These are phyloP conservation scores for Pezicula neosporulosa DNA, from an alignment of 2,329 filamentous ascomycete genomes.

Conservation along the genomic window DNA sequence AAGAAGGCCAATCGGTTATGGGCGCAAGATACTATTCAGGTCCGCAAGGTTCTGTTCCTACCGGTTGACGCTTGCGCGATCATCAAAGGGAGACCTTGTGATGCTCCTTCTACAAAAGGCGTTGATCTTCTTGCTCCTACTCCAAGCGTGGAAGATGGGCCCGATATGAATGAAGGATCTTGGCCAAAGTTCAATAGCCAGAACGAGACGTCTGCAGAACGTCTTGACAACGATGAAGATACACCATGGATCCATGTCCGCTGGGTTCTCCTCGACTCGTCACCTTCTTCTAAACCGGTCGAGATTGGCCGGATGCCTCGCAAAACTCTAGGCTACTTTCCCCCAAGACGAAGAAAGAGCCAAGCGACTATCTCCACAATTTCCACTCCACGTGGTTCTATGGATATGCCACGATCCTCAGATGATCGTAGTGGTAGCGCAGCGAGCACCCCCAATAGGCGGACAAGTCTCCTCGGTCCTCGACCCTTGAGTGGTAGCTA, in stretches of 20 bases:
- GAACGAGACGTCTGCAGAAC: constrained; percentile 20
- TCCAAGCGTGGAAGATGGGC: constrained; percentile 33
- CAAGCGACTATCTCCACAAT: constrained; percentile 60
- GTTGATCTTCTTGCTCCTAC: constrained; percentile 51
- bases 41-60: constrained; percentile 74
- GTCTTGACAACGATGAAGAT: constrained; percentile 49
- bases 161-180: constrained; percentile 15
- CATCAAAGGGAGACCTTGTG: constrained; percentile 69
- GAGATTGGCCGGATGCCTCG: constrained; percentile 84
- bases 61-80: constrained; percentile 87
- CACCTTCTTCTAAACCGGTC: constrained; percentile 58
- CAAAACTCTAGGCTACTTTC: constrained; percentile 84
- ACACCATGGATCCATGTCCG: constrained; percentile 80
- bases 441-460: constrained; percentile 18
- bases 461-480: constrained; percentile 19
- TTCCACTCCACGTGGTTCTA: constrained; percentile 52
- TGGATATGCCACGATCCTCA: constrained; percentile 19
- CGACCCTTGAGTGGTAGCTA: constrained; percentile 21
- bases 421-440: constrained; percentile 16
- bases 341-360: constrained; percentile 75
- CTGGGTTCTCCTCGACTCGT: constrained; percentile 79
- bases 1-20: constrained; percentile 89
- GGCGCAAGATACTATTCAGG: constrained; percentile 89
- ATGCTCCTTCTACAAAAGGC: constrained; percentile 44
- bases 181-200: constrained; percentile 18